Evolutionary conservation across 2,329 filamentous ascomycete species (phyloP).

Genomic region (Fusarium incarnatum): DNA sequence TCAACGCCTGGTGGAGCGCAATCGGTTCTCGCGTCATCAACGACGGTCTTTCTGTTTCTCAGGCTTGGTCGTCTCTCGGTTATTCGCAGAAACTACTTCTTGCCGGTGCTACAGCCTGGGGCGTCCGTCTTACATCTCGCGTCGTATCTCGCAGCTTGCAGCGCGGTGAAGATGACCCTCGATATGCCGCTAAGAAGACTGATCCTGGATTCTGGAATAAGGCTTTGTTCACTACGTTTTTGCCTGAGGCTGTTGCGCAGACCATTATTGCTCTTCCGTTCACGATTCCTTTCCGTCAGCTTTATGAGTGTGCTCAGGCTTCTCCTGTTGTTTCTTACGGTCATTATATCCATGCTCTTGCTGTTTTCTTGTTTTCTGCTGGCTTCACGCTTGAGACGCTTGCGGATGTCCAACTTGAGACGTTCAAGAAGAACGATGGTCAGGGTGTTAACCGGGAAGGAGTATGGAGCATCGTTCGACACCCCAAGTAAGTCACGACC

Average conservation of each 20-base stretch:
- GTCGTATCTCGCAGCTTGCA: slow-evolving; percentile 13
- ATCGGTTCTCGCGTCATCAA: slow-evolving; percentile 5
- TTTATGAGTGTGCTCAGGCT: neutral
- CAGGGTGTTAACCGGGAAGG: slow-evolving; percentile 9
- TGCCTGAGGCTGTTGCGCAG: slow-evolving; percentile 23
- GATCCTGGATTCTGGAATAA: slow-evolving; percentile 15
- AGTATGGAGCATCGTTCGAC: slow-evolving; percentile 27
- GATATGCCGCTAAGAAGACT: slow-evolving; percentile 1
- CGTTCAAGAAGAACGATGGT: slow-evolving; percentile 4
- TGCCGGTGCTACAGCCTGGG: slow-evolving; percentile 8
- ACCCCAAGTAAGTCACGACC: slow-evolving; percentile 11
- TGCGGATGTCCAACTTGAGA: slow-evolving; percentile 12
- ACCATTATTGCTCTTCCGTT: slow-evolving; percentile 21
- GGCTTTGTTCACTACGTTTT: neutral
- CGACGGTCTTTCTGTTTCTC: neutral
- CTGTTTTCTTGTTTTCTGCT: slow-evolving; percentile 13
- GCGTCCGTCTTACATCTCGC: neutral
- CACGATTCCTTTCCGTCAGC: slow-evolving; percentile 12
- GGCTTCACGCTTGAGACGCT: slow-evolving; percentile 9
- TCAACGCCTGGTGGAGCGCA: slow-evolving; percentile 30
- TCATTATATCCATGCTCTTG: neutral
- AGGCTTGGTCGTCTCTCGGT: slow-evolving; percentile 3
- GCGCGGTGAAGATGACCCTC: slow-evolving; percentile 12
- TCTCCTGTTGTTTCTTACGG: slow-evolving; percentile 13
- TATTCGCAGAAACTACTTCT: slow-evolving; percentile 20